These are phyloP conservation scores for Xylaria sp. DNA, from an alignment of 2,329 filamentous ascomycete genomes.

Conservation along the genomic window DNA sequence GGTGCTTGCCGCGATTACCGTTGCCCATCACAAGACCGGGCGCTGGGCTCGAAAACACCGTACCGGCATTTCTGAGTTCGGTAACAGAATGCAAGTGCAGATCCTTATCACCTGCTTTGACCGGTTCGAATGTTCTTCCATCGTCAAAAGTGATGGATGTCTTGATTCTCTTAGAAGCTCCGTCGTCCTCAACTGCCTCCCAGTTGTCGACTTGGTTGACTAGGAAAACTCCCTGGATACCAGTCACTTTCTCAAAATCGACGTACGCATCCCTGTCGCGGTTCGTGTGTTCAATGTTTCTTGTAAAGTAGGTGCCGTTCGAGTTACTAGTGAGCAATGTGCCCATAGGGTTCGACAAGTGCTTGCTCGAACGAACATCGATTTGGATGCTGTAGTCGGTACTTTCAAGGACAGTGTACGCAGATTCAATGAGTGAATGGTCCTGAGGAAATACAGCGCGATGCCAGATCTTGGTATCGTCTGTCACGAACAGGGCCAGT, in stretches of 20 bases:
- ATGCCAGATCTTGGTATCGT: slow-evolving; percentile 82
- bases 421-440: slow-evolving; percentile 74
- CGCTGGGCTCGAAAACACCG: slow-evolving; percentile 88
- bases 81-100: slow-evolving; percentile 93
- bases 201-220: slow-evolving; percentile 88
- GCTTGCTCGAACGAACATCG: slow-evolving; percentile 72
- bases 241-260: slow-evolving; percentile 90
- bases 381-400: slow-evolving; percentile 98
- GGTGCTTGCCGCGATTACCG: slow-evolving; percentile 75
- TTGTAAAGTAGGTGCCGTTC: slow-evolving; percentile 91
- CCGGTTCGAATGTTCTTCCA: slow-evolving; percentile 72
- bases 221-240: slow-evolving; percentile 87
- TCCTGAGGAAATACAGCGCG: slow-evolving; percentile 80
- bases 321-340: slow-evolving; percentile 93
- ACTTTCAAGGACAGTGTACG: slow-evolving; percentile 90
- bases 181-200: slow-evolving; percentile 60
- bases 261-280: slow-evolving; percentile 70
- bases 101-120: slow-evolving; percentile 61
- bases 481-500: slow-evolving; percentile 84
- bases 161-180: slow-evolving; percentile 60
- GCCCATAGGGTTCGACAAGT: slow-evolving; percentile 67
- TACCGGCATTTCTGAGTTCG: slow-evolving; percentile 71
- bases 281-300: slow-evolving; percentile 89
- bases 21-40: slow-evolving; percentile 92
- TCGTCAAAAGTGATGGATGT: slow-evolving; percentile 93